These are phyloP conservation scores for Tulasnella sp. DNA, from an alignment of 768 basidiomycete species.

Conservation along the genomic window DNA sequence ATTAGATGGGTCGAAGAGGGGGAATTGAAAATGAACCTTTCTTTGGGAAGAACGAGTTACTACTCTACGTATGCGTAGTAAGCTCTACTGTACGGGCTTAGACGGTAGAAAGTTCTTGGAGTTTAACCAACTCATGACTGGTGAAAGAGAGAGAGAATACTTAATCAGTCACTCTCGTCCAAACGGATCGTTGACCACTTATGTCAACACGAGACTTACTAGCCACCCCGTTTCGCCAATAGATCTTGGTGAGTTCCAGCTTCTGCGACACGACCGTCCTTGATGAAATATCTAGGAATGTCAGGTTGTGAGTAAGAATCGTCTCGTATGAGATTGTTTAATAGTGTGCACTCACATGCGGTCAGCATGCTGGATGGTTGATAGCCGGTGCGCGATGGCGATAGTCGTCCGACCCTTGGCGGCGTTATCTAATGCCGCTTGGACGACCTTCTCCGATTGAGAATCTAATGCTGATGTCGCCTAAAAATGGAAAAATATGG, in stretches of 20 bases:
- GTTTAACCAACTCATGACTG: not conserved
- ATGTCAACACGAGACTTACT: conserved; percentile 27
- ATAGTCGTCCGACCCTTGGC: conserved; percentile 24
- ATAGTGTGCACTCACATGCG: conserved; percentile 23
- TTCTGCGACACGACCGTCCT: conserved; percentile 78
- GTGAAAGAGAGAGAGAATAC: not conserved
- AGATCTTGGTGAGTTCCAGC: conserved; percentile 83
- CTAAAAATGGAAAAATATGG: not conserved
- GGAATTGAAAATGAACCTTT: not conserved
- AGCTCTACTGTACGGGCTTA: not conserved
- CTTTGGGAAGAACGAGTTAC: not conserved
- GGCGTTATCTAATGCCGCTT: conserved; percentile 28
- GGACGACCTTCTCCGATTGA: conserved; percentile 38
- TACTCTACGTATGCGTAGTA: not conserved
- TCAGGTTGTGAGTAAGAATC: not conserved
- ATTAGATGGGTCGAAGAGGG: not conserved
- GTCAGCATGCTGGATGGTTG: conserved; percentile 26
- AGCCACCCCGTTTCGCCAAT: conserved; percentile 30
- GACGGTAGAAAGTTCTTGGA: not conserved
- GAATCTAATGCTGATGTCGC: conserved; percentile 37
- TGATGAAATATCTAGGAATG: conserved; percentile 66
- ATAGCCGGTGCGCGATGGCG: conserved; percentile 26
- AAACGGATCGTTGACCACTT: not conserved
- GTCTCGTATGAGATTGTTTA: not conserved
- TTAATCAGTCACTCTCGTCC: not conserved